Percentiles rank a stretch among this genome's conserved stretches.
These are phyloP conservation scores for Sphaerulina musiva DNA, from an alignment of 2,329 filamentous ascomycete genomes.

Conservation along the genomic window DNA sequence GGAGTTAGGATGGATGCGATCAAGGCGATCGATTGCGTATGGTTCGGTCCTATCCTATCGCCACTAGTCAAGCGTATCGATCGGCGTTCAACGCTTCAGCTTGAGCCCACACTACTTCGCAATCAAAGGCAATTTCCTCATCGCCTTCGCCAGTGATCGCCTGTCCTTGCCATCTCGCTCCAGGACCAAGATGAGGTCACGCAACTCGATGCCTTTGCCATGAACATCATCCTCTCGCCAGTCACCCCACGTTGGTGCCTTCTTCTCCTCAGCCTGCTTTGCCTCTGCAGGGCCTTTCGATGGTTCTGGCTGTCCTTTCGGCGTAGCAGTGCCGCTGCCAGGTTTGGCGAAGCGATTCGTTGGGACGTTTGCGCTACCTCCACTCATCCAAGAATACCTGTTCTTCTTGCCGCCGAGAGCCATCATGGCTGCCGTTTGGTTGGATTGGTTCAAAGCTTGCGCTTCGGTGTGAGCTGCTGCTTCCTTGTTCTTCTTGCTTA, in stretches of 20 bases:
- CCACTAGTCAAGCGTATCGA: neutral
- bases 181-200: slow-evolving; percentile 73
- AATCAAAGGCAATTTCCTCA: slow-evolving; percentile 18
- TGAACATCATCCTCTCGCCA: slow-evolving; percentile 66
- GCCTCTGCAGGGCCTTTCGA: slow-evolving; percentile 12
- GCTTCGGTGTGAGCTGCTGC: slow-evolving; percentile 42
- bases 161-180: slow-evolving; percentile 69
- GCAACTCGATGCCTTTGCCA: slow-evolving; percentile 72
- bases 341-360: slow-evolving; percentile 37
- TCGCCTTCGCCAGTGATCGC: slow-evolving; percentile 54
- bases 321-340: slow-evolving; percentile 25
- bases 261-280: slow-evolving; percentile 18
- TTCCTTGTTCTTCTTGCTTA: slow-evolving; percentile 68
- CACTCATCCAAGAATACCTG: slow-evolving; percentile 70
- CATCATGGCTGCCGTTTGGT: slow-evolving; percentile 71
- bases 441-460: slow-evolving; percentile 63
- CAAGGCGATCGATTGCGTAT: neutral
- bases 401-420: slow-evolving; percentile 59
- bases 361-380: slow-evolving; percentile 51
- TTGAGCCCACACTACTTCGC: neutral
- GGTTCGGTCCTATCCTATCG: neutral
- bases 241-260: slow-evolving; percentile 33
- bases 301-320: slow-evolving; percentile 17
- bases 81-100: neutral
- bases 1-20: neutral